These are phyloP conservation scores for Talaromyces sp. DNA, from an alignment of 2,329 filamentous ascomycete genomes.

Conservation along the genomic window DNA sequence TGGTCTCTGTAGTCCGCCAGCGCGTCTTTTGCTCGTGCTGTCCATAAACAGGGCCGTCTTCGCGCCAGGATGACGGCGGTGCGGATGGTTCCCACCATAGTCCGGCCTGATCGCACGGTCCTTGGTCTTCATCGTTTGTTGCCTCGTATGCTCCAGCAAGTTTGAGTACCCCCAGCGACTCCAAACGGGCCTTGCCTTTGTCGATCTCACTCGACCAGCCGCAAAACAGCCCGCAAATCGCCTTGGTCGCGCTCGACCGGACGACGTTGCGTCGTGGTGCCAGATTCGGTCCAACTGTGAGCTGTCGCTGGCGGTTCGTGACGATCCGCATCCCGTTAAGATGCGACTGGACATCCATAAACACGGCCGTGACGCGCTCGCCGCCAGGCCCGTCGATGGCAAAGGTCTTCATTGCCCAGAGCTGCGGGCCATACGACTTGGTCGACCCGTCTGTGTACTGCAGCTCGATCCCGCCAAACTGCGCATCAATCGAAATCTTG, in stretches of 20 bases:
- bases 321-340: slow-evolving; percentile 16
- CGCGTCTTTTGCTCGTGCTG: neutral
- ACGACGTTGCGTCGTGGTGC: neutral
- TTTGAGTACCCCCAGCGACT: neutral
- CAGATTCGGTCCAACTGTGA: neutral
- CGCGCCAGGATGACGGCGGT: neutral
- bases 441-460: neutral
- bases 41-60: neutral
- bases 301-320: neutral
- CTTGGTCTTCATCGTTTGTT: neutral
- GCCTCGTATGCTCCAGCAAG: neutral
- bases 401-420: neutral
- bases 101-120: neutral
- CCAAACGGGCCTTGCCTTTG: neutral
- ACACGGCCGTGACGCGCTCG: neutral
- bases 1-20: neutral
- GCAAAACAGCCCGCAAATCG: neutral
- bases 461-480: neutral
- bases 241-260: neutral
- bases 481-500: neutral
- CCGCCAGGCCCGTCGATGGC: neutral
- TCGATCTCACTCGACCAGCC: neutral
- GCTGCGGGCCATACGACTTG: neutral
- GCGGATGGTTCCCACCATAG: neutral
- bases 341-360: neutral